phyloP scores from a whole-genome alignment of 352 stramenopile species.

The Phytophthora melonis region DNA sequence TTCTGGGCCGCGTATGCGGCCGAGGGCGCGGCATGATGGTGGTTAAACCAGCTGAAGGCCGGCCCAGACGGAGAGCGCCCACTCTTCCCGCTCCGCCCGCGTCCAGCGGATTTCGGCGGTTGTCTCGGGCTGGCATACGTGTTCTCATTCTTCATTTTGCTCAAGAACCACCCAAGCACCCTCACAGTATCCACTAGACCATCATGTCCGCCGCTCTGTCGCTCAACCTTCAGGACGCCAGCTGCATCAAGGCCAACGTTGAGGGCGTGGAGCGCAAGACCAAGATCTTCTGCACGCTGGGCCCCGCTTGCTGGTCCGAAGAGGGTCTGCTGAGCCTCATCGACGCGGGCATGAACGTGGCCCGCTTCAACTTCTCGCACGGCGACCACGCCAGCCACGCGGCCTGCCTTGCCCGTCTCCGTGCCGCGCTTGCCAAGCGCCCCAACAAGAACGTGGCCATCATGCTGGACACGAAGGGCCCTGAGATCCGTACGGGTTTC shows the following conservation, averaged over 20 bases:
- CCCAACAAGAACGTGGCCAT: slow-evolving; percentile 88
- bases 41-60: slow-evolving; percentile 33
- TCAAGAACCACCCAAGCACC: slow-evolving; percentile 29
- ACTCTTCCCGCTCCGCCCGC: slow-evolving; percentile 19
- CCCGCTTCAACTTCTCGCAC: slow-evolving; percentile 99
- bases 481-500: slow-evolving; percentile 96
- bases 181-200: slow-evolving; percentile 82
- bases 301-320: slow-evolving; percentile 92
- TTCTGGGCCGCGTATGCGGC: slow-evolving; percentile 1
- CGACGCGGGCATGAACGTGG: slow-evolving; percentile 95
- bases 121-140: background rate
- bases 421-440: slow-evolving; percentile 63
- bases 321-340: slow-evolving; percentile 89
- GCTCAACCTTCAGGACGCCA: slow-evolving; percentile 20
- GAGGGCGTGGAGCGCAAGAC: slow-evolving; percentile 54
- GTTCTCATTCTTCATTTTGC: slow-evolving; percentile 34
- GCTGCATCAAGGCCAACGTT: slow-evolving; percentile 37
- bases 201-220: slow-evolving; percentile 42
- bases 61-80: slow-evolving; percentile 17
- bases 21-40: slow-evolving; percentile 4
- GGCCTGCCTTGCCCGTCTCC: slow-evolving; percentile 68
- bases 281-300: slow-evolving; percentile 92
- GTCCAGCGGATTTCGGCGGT: slow-evolving; percentile 33
- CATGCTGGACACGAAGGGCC: slow-evolving; percentile 97
- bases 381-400: slow-evolving; percentile 92